Conservation (phyloP, 108 stramenopile species). For the Hondaea fermentalgiana region DNA sequence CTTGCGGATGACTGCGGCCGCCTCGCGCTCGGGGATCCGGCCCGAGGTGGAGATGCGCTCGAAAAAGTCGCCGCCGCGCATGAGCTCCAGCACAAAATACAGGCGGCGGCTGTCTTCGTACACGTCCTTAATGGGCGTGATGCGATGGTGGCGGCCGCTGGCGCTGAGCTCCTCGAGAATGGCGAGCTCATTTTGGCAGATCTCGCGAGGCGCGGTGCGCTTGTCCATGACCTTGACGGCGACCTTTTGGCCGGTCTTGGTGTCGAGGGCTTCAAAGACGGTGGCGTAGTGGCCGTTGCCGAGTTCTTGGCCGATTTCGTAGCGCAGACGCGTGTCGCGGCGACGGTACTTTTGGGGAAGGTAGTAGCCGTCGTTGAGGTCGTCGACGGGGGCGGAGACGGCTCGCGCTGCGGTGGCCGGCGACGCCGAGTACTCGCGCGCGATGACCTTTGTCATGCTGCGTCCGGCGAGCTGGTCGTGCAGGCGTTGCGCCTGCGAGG, state of each 20-base stretch:
- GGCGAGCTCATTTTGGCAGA: conserved; percentile 4
- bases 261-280: conserved; percentile 38
- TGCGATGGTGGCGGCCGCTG: background rate
- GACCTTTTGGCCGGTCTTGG: conserved; percentile 31
- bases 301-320: conserved; percentile 32
- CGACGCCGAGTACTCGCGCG: background rate
- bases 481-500: background rate
- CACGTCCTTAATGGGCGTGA: conserved; percentile 26
- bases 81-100: conserved; percentile 46
- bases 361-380: background rate
- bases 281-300: conserved; percentile 41
- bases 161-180: conserved; percentile 16
- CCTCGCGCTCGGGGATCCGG: conserved; percentile 29
- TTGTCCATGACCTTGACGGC: conserved; percentile 50
- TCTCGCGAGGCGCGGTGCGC: conserved; percentile 22
- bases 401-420: background rate
- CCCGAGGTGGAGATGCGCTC: background rate
- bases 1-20: conserved; percentile 30
- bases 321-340: background rate
- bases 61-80: conserved; percentile 38
- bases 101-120: conserved; percentile 36
- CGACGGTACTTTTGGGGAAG: background rate
- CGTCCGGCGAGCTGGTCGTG: background rate
- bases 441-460: background rate
- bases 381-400: background rate